Evolutionary conservation across 768 basidiomycete species (phyloP), one percentile per base, ranked within the genome.

Genomic region (Fomitopsis serialis): DNA sequence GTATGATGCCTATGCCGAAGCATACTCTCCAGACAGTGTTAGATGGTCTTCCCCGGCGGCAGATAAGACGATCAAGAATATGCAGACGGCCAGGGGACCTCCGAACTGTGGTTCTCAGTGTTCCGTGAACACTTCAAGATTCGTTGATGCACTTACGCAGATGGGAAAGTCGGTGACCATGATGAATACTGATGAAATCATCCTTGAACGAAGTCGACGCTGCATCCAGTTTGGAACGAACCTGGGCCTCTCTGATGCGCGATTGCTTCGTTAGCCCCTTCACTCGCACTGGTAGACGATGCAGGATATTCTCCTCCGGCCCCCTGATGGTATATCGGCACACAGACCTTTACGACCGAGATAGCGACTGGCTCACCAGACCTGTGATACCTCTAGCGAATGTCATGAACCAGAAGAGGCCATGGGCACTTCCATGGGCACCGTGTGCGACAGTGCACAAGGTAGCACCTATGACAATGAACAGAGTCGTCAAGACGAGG

Each of bases 251-350:
- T 17, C 37, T 8, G 29, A 11, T 32, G 6, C 29, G 29, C 87
- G 78, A 49, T 73, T 66, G 58, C 75, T 72, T 89, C 86, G 60
- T 89, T 89, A 13, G 87, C 85, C 29, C 85, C 79, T 66, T 89
- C 87, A 27, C 78, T 79, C 7, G 87, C 86, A 40, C 78, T 78
- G 0, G 84, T 83, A 0, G 82, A 84, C 4, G 82, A 85, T 4
- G 84, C 84, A 0, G 87, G 87, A 67, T 90, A 89, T 70, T 89
- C 87, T 23, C 87, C 87, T 29, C 86, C 87, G 15, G 87, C 85
- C 53, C 87, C 87, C 76, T 84, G 52, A 21, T 8, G 52, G 19
- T 52, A 27, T 56, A 22, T 45, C 10, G 25, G 21, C 12, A 11
- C 45, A 19, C 24, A 23, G 15, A 27, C 23, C 22, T 6, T 24